Percentiles rank a stretch among this genome's conserved stretches.
Evolutionary conservation across 108 stramenopile species (phyloP).

Genomic region (Nitzschia sp.): DNA sequence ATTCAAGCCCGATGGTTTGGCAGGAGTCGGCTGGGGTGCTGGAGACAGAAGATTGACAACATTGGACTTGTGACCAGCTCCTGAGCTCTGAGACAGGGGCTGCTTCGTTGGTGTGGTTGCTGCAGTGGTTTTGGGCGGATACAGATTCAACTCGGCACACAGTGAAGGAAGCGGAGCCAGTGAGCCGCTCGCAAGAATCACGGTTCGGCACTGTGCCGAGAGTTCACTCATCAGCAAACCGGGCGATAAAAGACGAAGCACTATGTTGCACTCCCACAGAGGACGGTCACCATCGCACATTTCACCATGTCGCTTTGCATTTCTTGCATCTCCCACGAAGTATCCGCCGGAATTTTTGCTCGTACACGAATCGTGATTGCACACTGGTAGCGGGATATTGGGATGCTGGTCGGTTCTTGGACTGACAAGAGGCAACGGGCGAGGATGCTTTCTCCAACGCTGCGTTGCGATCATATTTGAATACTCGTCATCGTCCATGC

Average conservation of each 20-base stretch:
- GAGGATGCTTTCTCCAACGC: slow-evolving; percentile 46
- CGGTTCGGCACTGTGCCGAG: slow-evolving; percentile 42
- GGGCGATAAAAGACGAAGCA: slow-evolving; percentile 63
- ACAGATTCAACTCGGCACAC: slow-evolving; percentile 67
- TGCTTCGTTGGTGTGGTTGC: background rate
- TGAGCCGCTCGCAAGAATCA: slow-evolving; percentile 74
- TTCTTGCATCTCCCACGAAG: slow-evolving; percentile 27
- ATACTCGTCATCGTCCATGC: slow-evolving; percentile 23
- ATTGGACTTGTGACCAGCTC: background rate
- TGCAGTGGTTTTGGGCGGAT: slow-evolving; percentile 1
- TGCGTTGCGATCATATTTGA: background rate
- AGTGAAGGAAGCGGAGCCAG: slow-evolving; percentile 73
- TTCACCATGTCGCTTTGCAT: slow-evolving; percentile 55
- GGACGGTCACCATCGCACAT: slow-evolving; percentile 63
- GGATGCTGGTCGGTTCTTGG: slow-evolving; percentile 42
- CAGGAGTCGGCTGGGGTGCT: background rate
- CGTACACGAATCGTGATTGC: slow-evolving; percentile 36
- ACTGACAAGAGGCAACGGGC: slow-evolving; percentile 41
- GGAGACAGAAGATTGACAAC: background rate
- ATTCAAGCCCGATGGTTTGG: too few relatives aligned
- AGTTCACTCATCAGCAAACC: slow-evolving; percentile 55
- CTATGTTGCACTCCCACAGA: slow-evolving; percentile 60
- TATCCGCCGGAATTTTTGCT: slow-evolving; percentile 20
- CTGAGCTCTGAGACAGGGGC: background rate
- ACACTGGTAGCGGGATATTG: slow-evolving; percentile 23